Conservation (phyloP, 176 grass and related monocot species). For the Oryza australiensis region DNA sequence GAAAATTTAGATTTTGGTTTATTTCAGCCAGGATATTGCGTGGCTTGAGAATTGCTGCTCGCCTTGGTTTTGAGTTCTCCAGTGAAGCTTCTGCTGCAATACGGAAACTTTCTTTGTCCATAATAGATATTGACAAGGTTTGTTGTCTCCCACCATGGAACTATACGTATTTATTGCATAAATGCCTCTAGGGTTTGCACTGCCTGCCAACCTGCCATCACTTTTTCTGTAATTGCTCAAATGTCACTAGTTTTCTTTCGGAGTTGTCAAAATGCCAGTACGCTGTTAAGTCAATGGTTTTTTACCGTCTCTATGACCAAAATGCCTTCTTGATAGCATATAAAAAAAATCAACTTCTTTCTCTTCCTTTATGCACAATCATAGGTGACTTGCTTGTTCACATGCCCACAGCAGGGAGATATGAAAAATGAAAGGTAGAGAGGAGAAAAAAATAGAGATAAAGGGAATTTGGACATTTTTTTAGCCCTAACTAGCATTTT, state of each 20-base stretch:
- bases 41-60: conserved; percentile 87
- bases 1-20: conserved; percentile 31
- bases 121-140: conserved; percentile 62
- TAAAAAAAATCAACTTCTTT: background rate
- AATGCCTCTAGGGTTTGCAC: background rate
- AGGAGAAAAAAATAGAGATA: background rate
- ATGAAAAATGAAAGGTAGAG: background rate
- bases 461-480: background rate
- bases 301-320: background rate
- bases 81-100: conserved; percentile 69
- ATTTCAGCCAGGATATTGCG: conserved; percentile 92
- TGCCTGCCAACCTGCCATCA: background rate
- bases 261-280: background rate
- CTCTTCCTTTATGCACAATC: background rate
- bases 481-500: background rate
- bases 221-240: background rate
- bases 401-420: too few relatives aligned
- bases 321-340: background rate
- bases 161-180: background rate
- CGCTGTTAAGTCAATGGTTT: background rate
- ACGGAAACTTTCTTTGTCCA: conserved; percentile 55
- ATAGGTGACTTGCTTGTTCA: background rate
- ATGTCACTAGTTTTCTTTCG: background rate
- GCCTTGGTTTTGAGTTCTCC: conserved; percentile 82
- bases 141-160: conserved; percentile 27